Conservation (phyloP, 768 basidiomycete genomes). For the Suillus discolor region DNA sequence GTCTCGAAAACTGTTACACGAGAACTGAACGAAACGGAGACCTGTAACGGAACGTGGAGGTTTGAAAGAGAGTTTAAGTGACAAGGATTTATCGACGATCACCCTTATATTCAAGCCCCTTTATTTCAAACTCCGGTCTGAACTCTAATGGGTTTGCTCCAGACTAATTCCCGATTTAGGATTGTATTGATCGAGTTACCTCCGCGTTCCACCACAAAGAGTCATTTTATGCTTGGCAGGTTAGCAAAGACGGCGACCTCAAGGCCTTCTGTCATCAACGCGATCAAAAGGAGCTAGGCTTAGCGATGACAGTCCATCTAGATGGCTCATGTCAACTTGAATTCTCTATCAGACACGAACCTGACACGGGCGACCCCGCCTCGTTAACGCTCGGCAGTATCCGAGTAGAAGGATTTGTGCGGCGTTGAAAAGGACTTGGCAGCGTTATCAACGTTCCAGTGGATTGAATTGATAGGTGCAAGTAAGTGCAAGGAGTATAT, state of each 20-base stretch:
- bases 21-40: constrained; percentile 60
- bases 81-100: constrained; percentile 32
- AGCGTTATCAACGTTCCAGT: not conserved
- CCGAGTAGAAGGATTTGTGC: not conserved
- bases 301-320: no score
- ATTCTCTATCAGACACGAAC: not conserved
- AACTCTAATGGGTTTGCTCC: constrained; percentile 29
- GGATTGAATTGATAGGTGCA: no score
- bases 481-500: not conserved
- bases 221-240: constrained; percentile 2
- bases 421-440: constrained; percentile 3
- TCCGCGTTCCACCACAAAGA: constrained; percentile 13
- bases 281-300: not conserved
- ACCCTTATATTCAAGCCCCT: constrained; percentile 45
- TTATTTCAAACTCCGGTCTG: constrained; percentile 53
- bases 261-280: not conserved
- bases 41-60: constrained; percentile 54
- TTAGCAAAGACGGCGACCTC: no score
- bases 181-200: constrained; percentile 20
- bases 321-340: no score
- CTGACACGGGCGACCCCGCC: not conserved
- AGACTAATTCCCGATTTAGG: constrained; percentile 26
- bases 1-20: constrained; percentile 54
- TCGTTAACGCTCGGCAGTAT: not conserved
- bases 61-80: constrained; percentile 43